phyloP scores from a whole-genome alignment of 768 basidiomycete genomes.

The Lentinus tigrinus region DNA sequence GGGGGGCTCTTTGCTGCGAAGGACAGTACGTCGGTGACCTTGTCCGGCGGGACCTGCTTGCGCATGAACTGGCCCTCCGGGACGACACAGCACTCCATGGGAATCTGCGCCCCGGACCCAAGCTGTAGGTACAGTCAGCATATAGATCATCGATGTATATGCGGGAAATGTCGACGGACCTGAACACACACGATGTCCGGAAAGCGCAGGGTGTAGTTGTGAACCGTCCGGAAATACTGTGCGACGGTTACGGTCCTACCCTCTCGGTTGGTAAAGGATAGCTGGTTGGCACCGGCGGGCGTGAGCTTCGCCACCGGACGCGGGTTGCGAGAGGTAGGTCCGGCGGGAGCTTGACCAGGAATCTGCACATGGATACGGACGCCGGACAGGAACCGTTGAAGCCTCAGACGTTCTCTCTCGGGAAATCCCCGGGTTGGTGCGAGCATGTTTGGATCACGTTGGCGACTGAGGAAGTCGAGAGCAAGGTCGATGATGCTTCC shows the following conservation, averaged over 20 bases:
- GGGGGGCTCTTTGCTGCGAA: slow-evolving; percentile 67
- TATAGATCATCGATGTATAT: not conserved
- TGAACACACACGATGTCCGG: slow-evolving; percentile 70
- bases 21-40: slow-evolving; percentile 57
- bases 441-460: slow-evolving; percentile 31
- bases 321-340: slow-evolving; percentile 33
- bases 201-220: slow-evolving; percentile 52
- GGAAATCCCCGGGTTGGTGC: slow-evolving; percentile 43
- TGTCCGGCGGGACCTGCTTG: slow-evolving; percentile 68
- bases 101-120: slow-evolving; percentile 58
- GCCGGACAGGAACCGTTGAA: slow-evolving; percentile 57
- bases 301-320: slow-evolving; percentile 67
- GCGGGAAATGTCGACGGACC: slow-evolving; percentile 38
- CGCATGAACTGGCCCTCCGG: slow-evolving; percentile 67
- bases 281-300: slow-evolving; percentile 47
- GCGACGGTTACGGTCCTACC: slow-evolving; percentile 58
- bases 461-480: slow-evolving; percentile 48
- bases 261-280: slow-evolving; percentile 57
- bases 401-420: slow-evolving; percentile 48
- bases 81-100: slow-evolving; percentile 66
- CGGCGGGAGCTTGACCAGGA: slow-evolving; percentile 10
- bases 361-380: slow-evolving; percentile 45
- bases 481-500: slow-evolving; percentile 61
- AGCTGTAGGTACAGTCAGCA: slow-evolving; percentile 38
- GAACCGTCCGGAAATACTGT: slow-evolving; percentile 54